These are phyloP conservation scores for Nyssa sinensis DNA, from an alignment of 148 eudicot genomes.

Conservation along the genomic window DNA sequence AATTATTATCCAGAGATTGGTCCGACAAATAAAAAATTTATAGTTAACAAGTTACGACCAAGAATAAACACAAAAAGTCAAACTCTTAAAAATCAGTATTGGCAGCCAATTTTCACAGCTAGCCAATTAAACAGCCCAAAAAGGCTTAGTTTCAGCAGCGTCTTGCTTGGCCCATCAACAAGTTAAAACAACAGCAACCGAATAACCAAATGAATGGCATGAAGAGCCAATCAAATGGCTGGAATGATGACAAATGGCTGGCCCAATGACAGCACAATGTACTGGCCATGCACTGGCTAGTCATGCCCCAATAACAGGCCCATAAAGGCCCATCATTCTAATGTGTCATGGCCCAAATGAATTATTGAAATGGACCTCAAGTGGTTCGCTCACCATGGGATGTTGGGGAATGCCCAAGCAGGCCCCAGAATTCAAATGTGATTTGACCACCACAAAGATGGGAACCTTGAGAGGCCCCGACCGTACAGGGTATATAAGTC, in stretches of 20 bases:
- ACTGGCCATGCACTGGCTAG: too few species aligned
- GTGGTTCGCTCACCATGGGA: not conserved
- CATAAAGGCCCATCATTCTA: too few species aligned
- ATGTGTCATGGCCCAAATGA: not conserved
- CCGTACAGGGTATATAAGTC: not conserved
- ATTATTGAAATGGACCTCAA: not conserved
- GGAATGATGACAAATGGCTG: too few species aligned
- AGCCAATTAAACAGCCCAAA: not conserved
- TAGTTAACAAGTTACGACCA: conserved; percentile 19
- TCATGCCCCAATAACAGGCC: too few species aligned
- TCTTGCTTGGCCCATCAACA: not conserved
- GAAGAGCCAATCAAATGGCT: not conserved
- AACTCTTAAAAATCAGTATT: not conserved
- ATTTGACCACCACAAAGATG: not conserved
- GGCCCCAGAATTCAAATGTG: too few species aligned
- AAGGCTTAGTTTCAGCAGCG: not conserved
- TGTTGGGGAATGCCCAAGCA: not conserved
- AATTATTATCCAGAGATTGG: conserved; percentile 83
- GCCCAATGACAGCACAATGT: too few species aligned
- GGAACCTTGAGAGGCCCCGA: not conserved
- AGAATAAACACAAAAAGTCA: conserved; percentile 4
- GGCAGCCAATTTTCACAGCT: not conserved
- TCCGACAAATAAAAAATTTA: conserved; percentile 45
- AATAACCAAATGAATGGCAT: not conserved
- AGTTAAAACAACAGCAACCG: conserved; percentile 7